Base-by-base conservation (phyloP, 73 alveolate species). In the Uronychia binucleata region DNA sequence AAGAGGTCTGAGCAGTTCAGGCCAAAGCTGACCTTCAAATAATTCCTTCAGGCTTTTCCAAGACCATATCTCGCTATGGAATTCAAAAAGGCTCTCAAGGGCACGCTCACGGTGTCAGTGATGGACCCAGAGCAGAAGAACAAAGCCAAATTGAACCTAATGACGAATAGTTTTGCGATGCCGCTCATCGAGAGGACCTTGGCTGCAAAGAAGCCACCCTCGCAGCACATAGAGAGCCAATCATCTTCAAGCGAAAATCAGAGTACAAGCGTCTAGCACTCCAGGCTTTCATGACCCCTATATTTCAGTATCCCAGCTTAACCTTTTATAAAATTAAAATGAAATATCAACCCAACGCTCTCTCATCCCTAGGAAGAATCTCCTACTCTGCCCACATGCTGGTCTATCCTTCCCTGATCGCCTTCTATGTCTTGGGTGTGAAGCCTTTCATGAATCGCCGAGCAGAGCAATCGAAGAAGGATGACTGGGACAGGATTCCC, bases 401-500 rank as follows among this genome's bases (percentile, higher is more conserved):
- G 31, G 67, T 77, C 82, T 89, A 89, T 77, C 94, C 94, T 1
- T 26, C 86, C 1, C 83, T 76, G 33, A 75, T 59, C 74, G 84
- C 58, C 1, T n/a, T 77, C 85, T 89, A 89, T 81, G 33, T 28
- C 14, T 77, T 32, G 59, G 87, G 59, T 1, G 31, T 81, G 34
- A n/a, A 57, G 58, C 94, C 94, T 57, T 74, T 59, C 79, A 13
- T 59, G 33, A 31, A 77, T 57, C 25, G 59, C 28, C 57, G 82
- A 58, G 88, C 82, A 58, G 82, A 58, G 1, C 60, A 34, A 19
- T 46, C 87, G 1, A 84, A 83, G 59, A 1, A 89, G 80, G 28
- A 77, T 27, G 91, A 89, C 57, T 89, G 91, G 91, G 90, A 89
- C 28, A 33, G 33, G 33, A 83, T 83, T 81, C 94, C 94, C 32